Conservation (phyloP, 768 basidiomycete species). For the Leccinum variicolor region DNA sequence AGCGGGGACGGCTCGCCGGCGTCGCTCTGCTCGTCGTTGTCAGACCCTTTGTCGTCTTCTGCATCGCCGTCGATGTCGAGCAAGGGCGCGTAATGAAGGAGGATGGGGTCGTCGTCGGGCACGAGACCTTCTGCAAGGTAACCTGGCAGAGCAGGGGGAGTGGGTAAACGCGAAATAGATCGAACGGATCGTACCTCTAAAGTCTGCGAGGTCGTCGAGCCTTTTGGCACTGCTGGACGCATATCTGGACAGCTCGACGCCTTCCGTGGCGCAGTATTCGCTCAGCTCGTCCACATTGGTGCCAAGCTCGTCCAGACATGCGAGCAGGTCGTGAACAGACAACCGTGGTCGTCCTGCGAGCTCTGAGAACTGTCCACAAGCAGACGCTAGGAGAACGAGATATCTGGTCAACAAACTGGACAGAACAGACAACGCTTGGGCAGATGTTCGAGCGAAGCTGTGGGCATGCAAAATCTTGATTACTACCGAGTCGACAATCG, state of each 20-base stretch:
- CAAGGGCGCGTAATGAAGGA: conserved; percentile 45
- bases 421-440: conserved; percentile 65
- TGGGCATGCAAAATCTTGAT: conserved; percentile 75
- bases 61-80: conserved; percentile 23
- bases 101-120: conserved; percentile 53
- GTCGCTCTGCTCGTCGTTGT: conserved; percentile 25
- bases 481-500: conserved; percentile 63
- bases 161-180: neutral
- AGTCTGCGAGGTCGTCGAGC: conserved; percentile 70
- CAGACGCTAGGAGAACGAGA: conserved; percentile 58
- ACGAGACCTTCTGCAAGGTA: conserved; percentile 58
- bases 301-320: conserved; percentile 74
- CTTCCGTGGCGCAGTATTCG: conserved; percentile 66
- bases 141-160: conserved; percentile 41
- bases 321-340: conserved; percentile 56
- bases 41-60: conserved; percentile 31
- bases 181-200: conserved; percentile 53
- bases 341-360: conserved; percentile 66
- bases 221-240: conserved; percentile 59
- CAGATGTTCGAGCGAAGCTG: conserved; percentile 71
- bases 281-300: conserved; percentile 64
- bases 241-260: conserved; percentile 65
- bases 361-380: conserved; percentile 70
- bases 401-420: conserved; percentile 78
- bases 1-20: neutral